phyloP scores from a whole-genome alignment of 768 basidiomycete species.

The Lactarius pseudohatsudake region DNA sequence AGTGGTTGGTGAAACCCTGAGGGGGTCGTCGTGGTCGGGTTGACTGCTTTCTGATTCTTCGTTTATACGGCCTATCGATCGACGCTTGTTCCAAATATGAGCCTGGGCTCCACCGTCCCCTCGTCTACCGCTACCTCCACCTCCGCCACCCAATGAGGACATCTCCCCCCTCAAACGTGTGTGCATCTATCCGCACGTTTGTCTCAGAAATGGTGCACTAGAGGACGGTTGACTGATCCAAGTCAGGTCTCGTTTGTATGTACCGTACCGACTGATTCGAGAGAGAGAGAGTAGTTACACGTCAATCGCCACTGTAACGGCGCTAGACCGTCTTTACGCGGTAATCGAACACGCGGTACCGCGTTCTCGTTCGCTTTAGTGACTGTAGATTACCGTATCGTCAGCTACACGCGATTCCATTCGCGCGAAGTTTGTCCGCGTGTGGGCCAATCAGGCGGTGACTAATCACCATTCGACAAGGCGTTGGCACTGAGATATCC shows the following conservation, averaged over 20 bases:
- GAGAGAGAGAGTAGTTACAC: slow-evolving; percentile 4
- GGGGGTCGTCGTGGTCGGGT: slow-evolving; percentile 2
- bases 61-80: slow-evolving; percentile 29
- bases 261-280: slow-evolving; percentile 8
- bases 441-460: neutral
- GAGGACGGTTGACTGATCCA: neutral
- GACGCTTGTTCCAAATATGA: slow-evolving; percentile 24
- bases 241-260: slow-evolving; percentile 16
- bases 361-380: slow-evolving; percentile 2
- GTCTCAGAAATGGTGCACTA: neutral
- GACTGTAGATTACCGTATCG: neutral
- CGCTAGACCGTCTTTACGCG: slow-evolving; percentile 8
- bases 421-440: slow-evolving; percentile 15
- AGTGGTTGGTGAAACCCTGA: slow-evolving; percentile 15
- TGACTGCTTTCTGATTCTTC: slow-evolving; percentile 25
- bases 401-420: neutral
- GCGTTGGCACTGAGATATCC: neutral
- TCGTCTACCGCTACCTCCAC: slow-evolving; percentile 7
- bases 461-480: neutral
- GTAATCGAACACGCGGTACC: slow-evolving; percentile 19
- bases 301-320: slow-evolving; percentile 4
- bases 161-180: slow-evolving; percentile 22
- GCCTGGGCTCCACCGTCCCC: neutral
- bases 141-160: neutral
- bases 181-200: slow-evolving; percentile 11